Base-by-base conservation (phyloP, 495 filamentous ascomycete species). In the Rhizodiscina lignyota region DNA sequence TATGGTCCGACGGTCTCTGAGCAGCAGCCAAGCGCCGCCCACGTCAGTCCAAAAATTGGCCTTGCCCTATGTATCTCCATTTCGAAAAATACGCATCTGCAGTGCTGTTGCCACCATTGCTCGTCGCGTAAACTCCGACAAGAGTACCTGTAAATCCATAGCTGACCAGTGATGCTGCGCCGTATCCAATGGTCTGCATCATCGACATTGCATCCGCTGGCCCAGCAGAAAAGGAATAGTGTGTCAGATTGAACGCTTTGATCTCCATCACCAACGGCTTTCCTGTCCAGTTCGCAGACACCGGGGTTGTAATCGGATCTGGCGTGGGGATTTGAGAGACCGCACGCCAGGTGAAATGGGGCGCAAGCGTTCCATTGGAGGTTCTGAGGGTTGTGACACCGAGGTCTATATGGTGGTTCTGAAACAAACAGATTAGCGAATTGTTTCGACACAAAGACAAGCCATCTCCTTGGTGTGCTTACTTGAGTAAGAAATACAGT, bases 331-430 rank as follows among this genome's bases (percentile, higher is more conserved):
- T 30, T 31, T 38, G 37, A 17, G 44, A 36, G 29, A 38, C 38
- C 16, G 44, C 39, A n/a, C 45, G 33, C 34, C 44, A 46, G 28
- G 42, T 36, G 30, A 46, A 43, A 32, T 49, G 34, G 4, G 44
- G 44, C 4, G 21, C 33, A 1, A 39, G 26, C 4, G 35, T 34
- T 12, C 2, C 6, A 17, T 39, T 44, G 8, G 24, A 3, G 19
- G 34, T 20, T 3, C 33, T 32, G 16, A 43, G 46, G 18, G 38
- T 26, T 12, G 61, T 60, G 16, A 69, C 39, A n/a, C 64, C 62
- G 10, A 70, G 36, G 29, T 68, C 63, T 6, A 67, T 39, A 34
- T 69, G 67, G 37, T 68, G 63, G 41, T 62, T 66, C 43, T 71
- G 65, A 12, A 11, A 36, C n/a, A n/a, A n/a, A n/a, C n/a, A n/a